These are phyloP conservation scores for Apiotrichum mycotoxinovorans DNA, from an alignment of 1,284 basidiomycete genomes.

Conservation along the genomic window DNA sequence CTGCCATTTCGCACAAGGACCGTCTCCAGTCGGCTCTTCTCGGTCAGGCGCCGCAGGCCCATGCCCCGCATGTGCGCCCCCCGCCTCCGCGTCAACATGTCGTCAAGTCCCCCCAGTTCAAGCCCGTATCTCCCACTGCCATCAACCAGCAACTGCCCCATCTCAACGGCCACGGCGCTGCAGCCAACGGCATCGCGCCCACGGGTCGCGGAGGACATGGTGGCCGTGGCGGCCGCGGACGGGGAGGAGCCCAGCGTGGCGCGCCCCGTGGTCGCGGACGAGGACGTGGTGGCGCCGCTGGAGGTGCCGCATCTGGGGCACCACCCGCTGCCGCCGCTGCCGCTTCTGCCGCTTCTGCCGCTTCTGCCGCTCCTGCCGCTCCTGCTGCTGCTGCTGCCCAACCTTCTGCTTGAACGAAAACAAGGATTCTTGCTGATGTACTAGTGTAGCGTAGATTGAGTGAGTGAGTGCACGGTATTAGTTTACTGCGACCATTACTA, in stretches of 20 bases:
- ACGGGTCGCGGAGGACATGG: constrained; percentile 1
- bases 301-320: constrained; percentile 1
- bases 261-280: constrained; percentile 7
- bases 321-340: background rate
- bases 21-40: constrained; percentile 32
- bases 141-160: background rate
- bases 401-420: background rate
- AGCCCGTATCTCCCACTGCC: constrained; percentile 15
- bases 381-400: background rate
- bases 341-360: background rate
- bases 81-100: constrained; percentile 13
- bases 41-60: constrained; percentile 13
- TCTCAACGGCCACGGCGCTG: background rate
- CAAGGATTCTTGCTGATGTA: too few species aligned
- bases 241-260: background rate
- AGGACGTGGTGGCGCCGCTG: constrained; percentile 6
- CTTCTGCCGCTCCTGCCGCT: background rate
- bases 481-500: too few species aligned
- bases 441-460: too few species aligned
- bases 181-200: background rate
- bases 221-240: constrained; percentile 1
- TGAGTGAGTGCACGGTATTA: too few species aligned
- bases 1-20: constrained; percentile 25
- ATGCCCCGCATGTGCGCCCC: background rate
- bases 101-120: constrained; percentile 9